Evolutionary conservation across 2,329 filamentous ascomycete species (phyloP).

Genomic region (Aurifilum marmelostoma): DNA sequence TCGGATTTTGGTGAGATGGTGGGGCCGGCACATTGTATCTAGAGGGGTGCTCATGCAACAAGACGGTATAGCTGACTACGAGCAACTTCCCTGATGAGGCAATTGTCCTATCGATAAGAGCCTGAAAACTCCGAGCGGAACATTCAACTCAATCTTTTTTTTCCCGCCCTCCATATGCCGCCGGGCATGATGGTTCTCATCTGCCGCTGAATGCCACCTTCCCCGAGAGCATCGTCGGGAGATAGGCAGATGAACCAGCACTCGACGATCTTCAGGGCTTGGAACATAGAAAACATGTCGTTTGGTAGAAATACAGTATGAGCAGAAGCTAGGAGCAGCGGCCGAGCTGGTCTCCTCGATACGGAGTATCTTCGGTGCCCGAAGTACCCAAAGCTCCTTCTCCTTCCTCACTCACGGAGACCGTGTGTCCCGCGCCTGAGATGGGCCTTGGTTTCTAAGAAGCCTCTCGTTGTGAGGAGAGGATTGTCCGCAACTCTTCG

Average conservation of each 20-base stretch:
- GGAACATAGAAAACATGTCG: not conserved
- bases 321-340: not conserved
- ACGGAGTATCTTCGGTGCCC: conserved; percentile 25
- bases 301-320: not conserved
- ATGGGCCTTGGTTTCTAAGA: not conserved
- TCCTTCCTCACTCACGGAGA: conserved; percentile 1
- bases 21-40: conserved; percentile 15
- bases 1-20: conserved; percentile 29
- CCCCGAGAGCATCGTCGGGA: conserved; percentile 17
- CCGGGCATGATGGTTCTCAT: not conserved
- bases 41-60: not conserved
- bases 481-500: not conserved
- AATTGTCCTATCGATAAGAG: conserved; percentile 20
- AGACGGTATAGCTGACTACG: not conserved
- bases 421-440: conserved; percentile 3
- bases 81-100: conserved; percentile 1
- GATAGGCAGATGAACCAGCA: conserved; percentile 4
- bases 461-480: not conserved
- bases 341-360: not conserved
- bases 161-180: not conserved
- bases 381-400: conserved; percentile 20
- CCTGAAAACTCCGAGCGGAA: conserved; percentile 16
- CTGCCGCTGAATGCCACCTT: conserved; percentile 17
- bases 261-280: not conserved
- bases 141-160: not conserved